A percentile compares a stretch with the other conserved stretches of the same genome.
Conservation (phyloP, 345 rosid genomes). For the Hibiscus tridactylites region DNA sequence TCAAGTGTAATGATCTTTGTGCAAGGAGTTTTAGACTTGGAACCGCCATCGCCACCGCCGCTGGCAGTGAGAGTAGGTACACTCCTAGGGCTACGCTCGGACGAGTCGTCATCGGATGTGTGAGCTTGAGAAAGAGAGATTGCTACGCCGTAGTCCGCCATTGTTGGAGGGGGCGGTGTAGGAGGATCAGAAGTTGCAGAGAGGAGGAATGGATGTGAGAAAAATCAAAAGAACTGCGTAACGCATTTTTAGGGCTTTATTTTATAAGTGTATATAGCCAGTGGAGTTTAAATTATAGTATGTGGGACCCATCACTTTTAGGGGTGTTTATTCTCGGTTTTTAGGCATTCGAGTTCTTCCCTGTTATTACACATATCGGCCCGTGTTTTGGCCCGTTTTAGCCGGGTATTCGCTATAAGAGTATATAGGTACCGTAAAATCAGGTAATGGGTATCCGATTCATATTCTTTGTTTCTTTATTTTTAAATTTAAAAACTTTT, state of each 20-base stretch:
- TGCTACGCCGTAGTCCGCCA: slow-evolving; percentile 29
- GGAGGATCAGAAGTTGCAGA: background rate
- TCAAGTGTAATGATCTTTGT: slow-evolving; percentile 1
- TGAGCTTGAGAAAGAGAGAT: slow-evolving; percentile 32
- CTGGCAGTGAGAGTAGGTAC: slow-evolving; percentile 7
- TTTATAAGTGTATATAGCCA: background rate
- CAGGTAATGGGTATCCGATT: too few relatives aligned
- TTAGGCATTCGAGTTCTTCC: too few relatives aligned
- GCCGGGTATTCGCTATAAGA: too few relatives aligned
- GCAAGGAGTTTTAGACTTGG: slow-evolving; percentile 4
- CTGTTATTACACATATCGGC: too few relatives aligned
- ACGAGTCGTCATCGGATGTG: slow-evolving; percentile 22
- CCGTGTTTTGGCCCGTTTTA: too few relatives aligned
- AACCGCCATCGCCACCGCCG: background rate
- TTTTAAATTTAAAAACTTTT: too few relatives aligned
- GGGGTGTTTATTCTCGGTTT: too few relatives aligned
- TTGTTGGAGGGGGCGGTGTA: background rate
- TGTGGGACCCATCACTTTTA: background rate
- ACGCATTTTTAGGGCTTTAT: background rate
- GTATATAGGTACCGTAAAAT: too few relatives aligned
- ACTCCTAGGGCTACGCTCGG: slow-evolving; percentile 25
- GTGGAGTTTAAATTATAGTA: background rate
- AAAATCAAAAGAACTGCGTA: background rate
- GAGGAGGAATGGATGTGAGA: background rate
- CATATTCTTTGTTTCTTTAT: too few relatives aligned